Evolutionary conservation across 2,329 filamentous ascomycete genomes (phyloP), one percentile per base, ranked within the genome.

Genomic region (Colletotrichum costaricense): DNA sequence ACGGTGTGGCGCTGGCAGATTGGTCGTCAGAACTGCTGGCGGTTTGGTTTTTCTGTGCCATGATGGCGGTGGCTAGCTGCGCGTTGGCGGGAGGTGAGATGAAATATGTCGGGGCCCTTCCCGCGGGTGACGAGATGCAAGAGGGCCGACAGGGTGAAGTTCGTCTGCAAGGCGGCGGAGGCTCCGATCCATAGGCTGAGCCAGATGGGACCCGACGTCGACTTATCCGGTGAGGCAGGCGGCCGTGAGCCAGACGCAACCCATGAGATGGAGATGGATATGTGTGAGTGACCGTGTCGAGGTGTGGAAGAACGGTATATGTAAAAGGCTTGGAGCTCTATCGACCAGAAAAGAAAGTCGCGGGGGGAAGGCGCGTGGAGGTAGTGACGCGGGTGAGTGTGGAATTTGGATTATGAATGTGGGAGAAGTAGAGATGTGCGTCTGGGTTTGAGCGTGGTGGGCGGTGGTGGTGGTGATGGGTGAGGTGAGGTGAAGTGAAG

Each of bases 41-140:
- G 38, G 67, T 56, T 49, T 72, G 60, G 11, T 66, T 73, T 66
- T 75, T 75, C 60, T 75, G 74, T 60, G 74, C 73, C 74, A 75
- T 75, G 66, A 33, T 71, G 63, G 57, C 33, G 46, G 56, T 65
- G 57, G 65, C 65, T 65, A 70, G 65, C 64, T 67, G 73, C 56
- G 62, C 56, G 73, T 64, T 65, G 65, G 52, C 52, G 54, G 33
- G 42, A 55, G 55, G 56, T 55, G 64, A 63, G 60, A 38, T 54
- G 55, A 42, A 38, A 64, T 63, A 56, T 35, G 59, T 67, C 66
- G 62, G 67, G 69, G 74, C 73, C 69, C 74, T 75, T 75, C 69
- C 74, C 69, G 69, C 73, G 57, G 63, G 49, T 55, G 24, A 55
- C 38, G 58, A 70, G 42, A 54, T 75, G 69, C 74, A 72, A 75